Percentiles rank a stretch among this genome's conserved stretches.
phyloP scores from a whole-genome alignment of 768 basidiomycete species.

The Fomitopsis serialis region DNA sequence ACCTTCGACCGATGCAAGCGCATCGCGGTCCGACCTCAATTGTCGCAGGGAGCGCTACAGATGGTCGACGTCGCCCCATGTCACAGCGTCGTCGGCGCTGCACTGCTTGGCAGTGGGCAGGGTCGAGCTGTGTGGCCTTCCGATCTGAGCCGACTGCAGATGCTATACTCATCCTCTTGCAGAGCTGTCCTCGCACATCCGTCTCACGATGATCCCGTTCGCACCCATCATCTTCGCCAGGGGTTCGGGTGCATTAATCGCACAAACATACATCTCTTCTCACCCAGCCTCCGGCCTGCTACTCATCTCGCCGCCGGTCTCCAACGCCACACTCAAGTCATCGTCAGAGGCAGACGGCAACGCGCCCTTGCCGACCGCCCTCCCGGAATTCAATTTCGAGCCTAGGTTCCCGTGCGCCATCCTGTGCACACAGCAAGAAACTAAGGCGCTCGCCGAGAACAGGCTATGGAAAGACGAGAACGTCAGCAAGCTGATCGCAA shows the following conservation, averaged over 20 bases:
- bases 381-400: conserved; percentile 56
- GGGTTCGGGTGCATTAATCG: conserved; percentile 45
- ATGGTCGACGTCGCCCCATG: too few species aligned
- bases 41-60: too few species aligned
- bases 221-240: conserved; percentile 54
- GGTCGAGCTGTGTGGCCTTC: too few species aligned
- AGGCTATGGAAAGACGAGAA: conserved; percentile 35
- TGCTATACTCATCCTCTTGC: not conserved
- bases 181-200: conserved; percentile 41
- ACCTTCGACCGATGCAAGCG: too few species aligned
- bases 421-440: conserved; percentile 30
- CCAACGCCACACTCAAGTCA: conserved; percentile 30
- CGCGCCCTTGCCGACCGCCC: conserved; percentile 27
- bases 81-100: too few species aligned
- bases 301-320: conserved; percentile 51
- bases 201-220: conserved; percentile 41
- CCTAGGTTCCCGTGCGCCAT: conserved; percentile 57
- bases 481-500: conserved; percentile 12
- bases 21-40: too few species aligned
- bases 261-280: conserved; percentile 65
- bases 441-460: conserved; percentile 31
- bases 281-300: conserved; percentile 58
- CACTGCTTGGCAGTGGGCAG: too few species aligned
- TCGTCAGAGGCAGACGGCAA: not conserved
- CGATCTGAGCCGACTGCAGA: not conserved